A percentile compares a stretch with the other conserved stretches of the same genome.
These are phyloP conservation scores for Sclerotinia subarctica DNA, from an alignment of 2,329 filamentous ascomycete species.

Conservation along the genomic window DNA sequence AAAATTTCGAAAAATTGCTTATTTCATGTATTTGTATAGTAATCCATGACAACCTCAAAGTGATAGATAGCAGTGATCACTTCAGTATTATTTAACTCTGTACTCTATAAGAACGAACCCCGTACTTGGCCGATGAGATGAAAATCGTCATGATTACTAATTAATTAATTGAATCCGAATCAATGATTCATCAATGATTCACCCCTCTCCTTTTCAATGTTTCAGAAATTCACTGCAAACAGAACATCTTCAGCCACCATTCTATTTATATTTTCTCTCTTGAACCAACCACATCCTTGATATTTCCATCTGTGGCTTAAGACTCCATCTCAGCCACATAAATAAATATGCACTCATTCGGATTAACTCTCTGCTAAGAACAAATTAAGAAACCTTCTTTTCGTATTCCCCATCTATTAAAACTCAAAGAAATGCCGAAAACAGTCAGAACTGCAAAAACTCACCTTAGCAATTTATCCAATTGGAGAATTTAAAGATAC, in stretches of 20 bases:
- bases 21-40: not conserved
- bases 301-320: not conserved
- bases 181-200: not conserved
- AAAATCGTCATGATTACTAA: not conserved
- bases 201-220: not conserved
- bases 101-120: too few species aligned
- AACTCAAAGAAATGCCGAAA: conserved; percentile 1
- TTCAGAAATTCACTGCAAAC: not conserved
- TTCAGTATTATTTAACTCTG: too few species aligned
- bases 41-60: not conserved
- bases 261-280: conserved; percentile 4
- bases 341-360: not conserved
- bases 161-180: too few species aligned
- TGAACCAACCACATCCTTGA: not conserved
- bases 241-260: not conserved
- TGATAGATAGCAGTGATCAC: not conserved
- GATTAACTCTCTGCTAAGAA: not conserved
- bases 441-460: not conserved
- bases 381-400: not conserved
- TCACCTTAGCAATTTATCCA: not conserved
- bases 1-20: not conserved
- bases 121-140: not conserved
- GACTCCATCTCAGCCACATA: not conserved
- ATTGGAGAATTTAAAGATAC: not conserved
- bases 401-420: not conserved